Percentiles rank a stretch among this genome's conserved stretches.
phyloP scores from a whole-genome alignment of 2,329 filamentous ascomycete species.

The Neurospora crassa region DNA sequence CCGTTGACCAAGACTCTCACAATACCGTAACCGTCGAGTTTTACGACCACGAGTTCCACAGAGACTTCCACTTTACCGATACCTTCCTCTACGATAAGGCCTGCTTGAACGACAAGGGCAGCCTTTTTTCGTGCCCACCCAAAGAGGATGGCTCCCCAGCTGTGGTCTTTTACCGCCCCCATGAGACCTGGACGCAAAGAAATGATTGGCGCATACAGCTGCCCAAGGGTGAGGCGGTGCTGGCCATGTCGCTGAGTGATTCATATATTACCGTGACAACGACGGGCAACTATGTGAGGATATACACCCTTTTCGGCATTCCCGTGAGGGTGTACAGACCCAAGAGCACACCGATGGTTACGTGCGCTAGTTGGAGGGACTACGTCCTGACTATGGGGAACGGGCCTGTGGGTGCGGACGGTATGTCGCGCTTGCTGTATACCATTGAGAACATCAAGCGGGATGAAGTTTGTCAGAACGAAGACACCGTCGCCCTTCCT shows the following conservation, averaged over 20 bases:
- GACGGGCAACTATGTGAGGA: constrained; percentile 74
- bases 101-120: constrained; percentile 75
- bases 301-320: constrained; percentile 88
- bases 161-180: constrained; percentile 89
- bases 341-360: constrained; percentile 82
- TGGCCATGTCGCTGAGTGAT: constrained; percentile 82
- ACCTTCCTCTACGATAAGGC: constrained; percentile 95
- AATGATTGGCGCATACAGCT: constrained; percentile 83
- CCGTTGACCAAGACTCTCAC: constrained; percentile 86
- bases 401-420: constrained; percentile 71
- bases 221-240: constrained; percentile 78
- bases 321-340: constrained; percentile 84
- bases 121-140: constrained; percentile 75
- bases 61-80: constrained; percentile 96
- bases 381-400: constrained; percentile 97
- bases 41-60: constrained; percentile 84
- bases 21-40: constrained; percentile 96
- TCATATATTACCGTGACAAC: constrained; percentile 88
- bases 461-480: constrained; percentile 88
- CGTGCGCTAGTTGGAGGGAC: constrained; percentile 88
- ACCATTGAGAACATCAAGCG: constrained; percentile 91
- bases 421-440: constrained; percentile 70
- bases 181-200: constrained; percentile 90
- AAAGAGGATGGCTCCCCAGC: constrained; percentile 52
- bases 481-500: constrained; percentile 81